Percentiles rank a stretch among this genome's conserved stretches.
These are phyloP conservation scores for Leccinum griseonigrum DNA, from an alignment of 1,284 basidiomycete species.

Conservation along the genomic window DNA sequence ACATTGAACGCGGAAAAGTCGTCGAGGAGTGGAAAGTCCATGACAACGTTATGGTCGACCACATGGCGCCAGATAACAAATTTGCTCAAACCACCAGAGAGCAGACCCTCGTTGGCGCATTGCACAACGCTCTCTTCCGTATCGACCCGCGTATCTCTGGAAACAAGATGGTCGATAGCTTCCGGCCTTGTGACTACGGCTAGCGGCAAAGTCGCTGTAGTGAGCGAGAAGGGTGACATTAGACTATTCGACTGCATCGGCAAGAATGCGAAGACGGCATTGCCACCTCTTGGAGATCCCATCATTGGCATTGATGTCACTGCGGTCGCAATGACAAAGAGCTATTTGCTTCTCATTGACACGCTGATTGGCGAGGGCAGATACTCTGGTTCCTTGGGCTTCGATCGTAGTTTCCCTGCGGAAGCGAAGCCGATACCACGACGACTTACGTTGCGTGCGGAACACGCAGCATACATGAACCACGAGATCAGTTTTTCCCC, in stretches of 20 bases:
- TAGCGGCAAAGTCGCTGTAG: slow-evolving; percentile 86
- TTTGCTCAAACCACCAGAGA: slow-evolving; percentile 93
- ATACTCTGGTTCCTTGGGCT: slow-evolving; percentile 85
- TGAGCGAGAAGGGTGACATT: slow-evolving; percentile 96
- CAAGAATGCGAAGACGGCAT: slow-evolving; percentile 99
- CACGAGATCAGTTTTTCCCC: slow-evolving; percentile 88
- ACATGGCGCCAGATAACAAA: slow-evolving; percentile 92
- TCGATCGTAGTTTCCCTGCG: slow-evolving; percentile 95
- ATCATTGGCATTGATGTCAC: slow-evolving; percentile 96
- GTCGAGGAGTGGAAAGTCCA: slow-evolving; percentile 99
- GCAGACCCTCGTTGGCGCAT: slow-evolving; percentile 91
- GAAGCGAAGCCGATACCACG: slow-evolving; percentile 90
- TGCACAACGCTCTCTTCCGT: slow-evolving; percentile 94
- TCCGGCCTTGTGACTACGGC: slow-evolving; percentile 91
- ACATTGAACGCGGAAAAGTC: slow-evolving; percentile 94
- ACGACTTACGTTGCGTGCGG: slow-evolving; percentile 84
- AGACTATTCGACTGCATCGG: slow-evolving; percentile 95
- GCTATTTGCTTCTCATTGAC: slow-evolving; percentile 93
- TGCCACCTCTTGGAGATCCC: slow-evolving; percentile 93
- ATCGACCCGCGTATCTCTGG: slow-evolving; percentile 94
- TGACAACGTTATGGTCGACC: slow-evolving; percentile 81
- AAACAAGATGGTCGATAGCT: slow-evolving; percentile 88
- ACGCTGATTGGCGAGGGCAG: slow-evolving; percentile 92
- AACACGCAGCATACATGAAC: slow-evolving; percentile 96
- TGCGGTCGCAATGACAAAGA: slow-evolving; percentile 94